Evolutionary conservation across 768 basidiomycete genomes (phyloP).

Genomic region (Xerocomus spinulosus): DNA sequence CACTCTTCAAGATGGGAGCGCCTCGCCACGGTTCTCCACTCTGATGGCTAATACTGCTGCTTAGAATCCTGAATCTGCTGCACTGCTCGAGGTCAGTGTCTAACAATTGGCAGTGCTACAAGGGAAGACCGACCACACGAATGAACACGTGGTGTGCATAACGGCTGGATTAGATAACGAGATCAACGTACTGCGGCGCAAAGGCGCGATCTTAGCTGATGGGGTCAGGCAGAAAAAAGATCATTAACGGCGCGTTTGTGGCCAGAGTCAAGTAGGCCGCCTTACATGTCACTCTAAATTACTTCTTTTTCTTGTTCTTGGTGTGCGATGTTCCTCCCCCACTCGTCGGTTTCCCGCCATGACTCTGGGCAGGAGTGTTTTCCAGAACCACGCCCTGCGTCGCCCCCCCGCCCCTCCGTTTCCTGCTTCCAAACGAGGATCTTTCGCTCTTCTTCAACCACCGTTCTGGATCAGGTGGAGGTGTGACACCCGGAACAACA

Average conservation of each 20-base stretch:
- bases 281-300: conserved; percentile 30
- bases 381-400: conserved; percentile 57
- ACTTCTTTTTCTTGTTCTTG: conserved; percentile 71
- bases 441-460: conserved; percentile 88
- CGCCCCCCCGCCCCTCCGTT: conserved; percentile 54
- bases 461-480: conserved; percentile 79
- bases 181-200: conserved; percentile 13
- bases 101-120: background rate
- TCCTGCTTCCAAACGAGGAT: conserved; percentile 48
- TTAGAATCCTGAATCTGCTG: background rate
- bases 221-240: conserved; percentile 13
- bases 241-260: conserved; percentile 21
- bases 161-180: conserved; percentile 28
- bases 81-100: conserved; percentile 2
- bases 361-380: conserved; percentile 16
- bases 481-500: conserved; percentile 75
- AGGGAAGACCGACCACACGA: background rate
- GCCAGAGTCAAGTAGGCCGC: conserved; percentile 13
- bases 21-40: background rate
- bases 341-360: conserved; percentile 33
- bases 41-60: background rate
- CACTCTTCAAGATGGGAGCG: conserved; percentile 13
- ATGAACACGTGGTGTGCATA: conserved; percentile 14
- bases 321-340: conserved; percentile 35
- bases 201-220: conserved; percentile 18